Conservation (phyloP, 768 basidiomycete species). For the Rhodotorula babjevae region DNA sequence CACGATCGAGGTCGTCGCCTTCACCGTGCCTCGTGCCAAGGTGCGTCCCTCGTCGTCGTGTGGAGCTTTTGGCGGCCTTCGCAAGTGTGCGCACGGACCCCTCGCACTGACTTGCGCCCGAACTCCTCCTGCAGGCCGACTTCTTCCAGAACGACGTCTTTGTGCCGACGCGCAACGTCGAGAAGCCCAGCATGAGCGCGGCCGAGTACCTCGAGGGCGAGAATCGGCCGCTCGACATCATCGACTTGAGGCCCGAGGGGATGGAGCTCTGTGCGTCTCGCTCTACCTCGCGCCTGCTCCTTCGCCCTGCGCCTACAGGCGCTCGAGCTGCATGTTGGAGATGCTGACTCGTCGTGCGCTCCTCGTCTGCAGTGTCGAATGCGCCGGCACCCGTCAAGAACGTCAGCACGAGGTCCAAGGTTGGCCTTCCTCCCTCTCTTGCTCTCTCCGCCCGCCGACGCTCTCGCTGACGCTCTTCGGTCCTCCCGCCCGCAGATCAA, state of each 20-base stretch:
- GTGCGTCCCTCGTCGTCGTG: not conserved
- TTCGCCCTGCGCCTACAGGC: too few relatives aligned
- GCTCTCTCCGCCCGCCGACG: not conserved
- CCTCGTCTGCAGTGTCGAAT: conserved; percentile 44
- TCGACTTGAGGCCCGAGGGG: conserved; percentile 44
- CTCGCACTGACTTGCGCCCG: not conserved
- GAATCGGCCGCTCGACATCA: conserved; percentile 16
- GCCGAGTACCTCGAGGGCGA: conserved; percentile 44
- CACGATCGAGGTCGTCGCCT: conserved; percentile 44
- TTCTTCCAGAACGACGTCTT: conserved; percentile 51
- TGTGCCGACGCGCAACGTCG: conserved; percentile 43
- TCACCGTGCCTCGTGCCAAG: conserved; percentile 4
- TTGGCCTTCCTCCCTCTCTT: not conserved
- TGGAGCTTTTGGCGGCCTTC: too few relatives aligned
- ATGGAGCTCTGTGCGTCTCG: conserved; percentile 39
- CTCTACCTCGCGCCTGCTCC: too few relatives aligned
- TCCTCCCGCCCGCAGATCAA: conserved; percentile 41
- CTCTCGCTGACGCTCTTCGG: not conserved
- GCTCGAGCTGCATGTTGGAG: too few relatives aligned
- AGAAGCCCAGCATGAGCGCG: conserved; percentile 30
- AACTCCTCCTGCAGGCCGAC: conserved; percentile 40
- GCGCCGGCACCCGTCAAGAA: conserved; percentile 44
- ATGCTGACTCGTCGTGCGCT: too few relatives aligned
- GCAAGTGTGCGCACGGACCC: too few relatives aligned
- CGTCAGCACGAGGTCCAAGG: conserved; percentile 40